phyloP scores from a whole-genome alignment of 805 yeast species.

The Komagataella ulmi region DNA sequence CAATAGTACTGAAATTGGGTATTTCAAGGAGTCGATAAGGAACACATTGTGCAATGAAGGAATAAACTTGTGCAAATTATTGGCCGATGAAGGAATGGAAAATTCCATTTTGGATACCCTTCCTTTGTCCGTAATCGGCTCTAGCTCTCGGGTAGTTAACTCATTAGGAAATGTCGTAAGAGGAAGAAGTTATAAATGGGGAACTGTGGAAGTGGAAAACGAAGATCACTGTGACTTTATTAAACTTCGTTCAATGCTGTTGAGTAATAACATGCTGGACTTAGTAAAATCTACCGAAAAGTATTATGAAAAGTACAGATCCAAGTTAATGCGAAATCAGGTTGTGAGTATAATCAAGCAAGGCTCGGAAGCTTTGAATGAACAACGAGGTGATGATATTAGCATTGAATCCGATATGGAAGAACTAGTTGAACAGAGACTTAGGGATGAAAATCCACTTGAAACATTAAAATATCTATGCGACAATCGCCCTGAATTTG shows the following conservation, averaged over 20 bases:
- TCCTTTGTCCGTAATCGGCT: conserved; percentile 67
- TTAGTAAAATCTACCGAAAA: conserved; percentile 63
- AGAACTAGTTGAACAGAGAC: conserved; percentile 1
- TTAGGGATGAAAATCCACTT: background rate
- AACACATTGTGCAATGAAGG: conserved; percentile 35
- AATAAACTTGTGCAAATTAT: conserved; percentile 44
- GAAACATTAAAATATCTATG: background rate
- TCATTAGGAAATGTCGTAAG: conserved; percentile 37
- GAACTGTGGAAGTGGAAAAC: conserved; percentile 73
- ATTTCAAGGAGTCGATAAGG: conserved; percentile 41
- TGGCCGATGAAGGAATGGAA: conserved; percentile 20
- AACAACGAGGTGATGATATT: conserved; percentile 1
- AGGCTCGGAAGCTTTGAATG: background rate
- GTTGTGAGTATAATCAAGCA: conserved; percentile 5
- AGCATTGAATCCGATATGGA: conserved; percentile 14
- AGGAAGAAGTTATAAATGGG: conserved; percentile 81
- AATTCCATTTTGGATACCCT: conserved; percentile 24
- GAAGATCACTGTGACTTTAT: conserved; percentile 65
- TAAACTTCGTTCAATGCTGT: conserved; percentile 46
- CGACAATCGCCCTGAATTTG: background rate
- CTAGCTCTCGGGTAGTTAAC: conserved; percentile 34
- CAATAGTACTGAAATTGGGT: conserved; percentile 37
- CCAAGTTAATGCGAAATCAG: conserved; percentile 39
- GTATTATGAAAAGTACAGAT: conserved; percentile 63
- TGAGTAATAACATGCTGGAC: conserved; percentile 66